Base-by-base conservation (phyloP, 257 asterid genomes). In the Jacaranda copaia region DNA sequence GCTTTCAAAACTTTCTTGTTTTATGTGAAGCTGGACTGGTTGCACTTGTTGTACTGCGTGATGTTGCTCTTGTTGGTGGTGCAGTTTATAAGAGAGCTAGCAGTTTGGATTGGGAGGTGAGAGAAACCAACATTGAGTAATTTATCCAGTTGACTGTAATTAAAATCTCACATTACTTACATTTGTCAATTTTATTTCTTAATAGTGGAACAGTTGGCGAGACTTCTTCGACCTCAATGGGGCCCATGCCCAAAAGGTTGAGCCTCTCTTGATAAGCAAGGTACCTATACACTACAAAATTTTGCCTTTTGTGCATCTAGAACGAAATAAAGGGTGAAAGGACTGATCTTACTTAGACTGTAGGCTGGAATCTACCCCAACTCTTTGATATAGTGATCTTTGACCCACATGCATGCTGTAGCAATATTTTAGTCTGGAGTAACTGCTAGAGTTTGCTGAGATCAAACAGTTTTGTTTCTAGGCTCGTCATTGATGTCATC, bases 261-360 rank as follows among this genome's bases (percentile, higher is more conserved):
- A 91, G 83, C 99, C 99, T 70, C 96, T 96, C 62, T 63, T 90
- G 32, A 81, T 92, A 78, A 92, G 98, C 93, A 94, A 94, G 98
- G 99, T 94, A 92, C 77, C 49, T 64, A 15, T 19, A 64, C 66
- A 15, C 9, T 53, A 39, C 42, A 10, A 10, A 16, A 35, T 56
- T 61, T 56, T 63, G 6, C n/a, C 13, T 52, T 64, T 48, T 25
- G 19, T 80, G 56, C 56, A 49, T 71, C 14, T 16, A 66, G 43
- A 79, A 52, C 61, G 48, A 76, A 62, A 40, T 53, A 20, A 61
- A 12, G 46, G 42, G 48, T 32, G 70, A 59, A 76, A 55, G 16
- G 52, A n/a, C 56, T n/a, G 36, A 42, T 57, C 69, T 59, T 65
- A 71, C 79, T 70, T 65, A 16, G 12, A 64, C 16, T 10, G 4